Conservation (phyloP, 2,329 filamentous ascomycete species). For the Fusarium sp. region DNA sequence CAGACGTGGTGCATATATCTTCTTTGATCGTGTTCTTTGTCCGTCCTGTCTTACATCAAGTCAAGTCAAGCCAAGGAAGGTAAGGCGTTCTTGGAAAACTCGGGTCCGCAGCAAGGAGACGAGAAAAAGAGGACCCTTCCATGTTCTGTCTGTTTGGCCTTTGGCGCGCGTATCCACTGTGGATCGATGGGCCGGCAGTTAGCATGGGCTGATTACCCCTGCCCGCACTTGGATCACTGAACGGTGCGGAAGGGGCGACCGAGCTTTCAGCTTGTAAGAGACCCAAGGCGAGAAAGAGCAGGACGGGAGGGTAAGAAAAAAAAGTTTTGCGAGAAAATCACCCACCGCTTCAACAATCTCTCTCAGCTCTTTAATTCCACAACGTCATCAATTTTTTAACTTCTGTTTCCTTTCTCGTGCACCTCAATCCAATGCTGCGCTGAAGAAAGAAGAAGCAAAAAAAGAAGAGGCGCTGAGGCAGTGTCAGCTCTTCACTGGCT, state of each 20-base stretch:
- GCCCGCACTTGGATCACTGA: constrained; percentile 38
- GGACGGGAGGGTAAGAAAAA: constrained; percentile 21
- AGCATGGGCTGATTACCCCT: constrained; percentile 43
- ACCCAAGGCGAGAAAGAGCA: constrained; percentile 14
- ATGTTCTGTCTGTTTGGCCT: constrained; percentile 7
- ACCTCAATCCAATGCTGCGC: not conserved
- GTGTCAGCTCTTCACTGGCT: not conserved
- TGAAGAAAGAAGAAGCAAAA: not conserved
- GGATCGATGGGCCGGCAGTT: constrained; percentile 35
- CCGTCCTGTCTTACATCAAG: constrained; percentile 8
- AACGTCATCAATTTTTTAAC: constrained; percentile 9
- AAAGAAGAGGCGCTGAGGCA: not conserved
- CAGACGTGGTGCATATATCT: too few species aligned
- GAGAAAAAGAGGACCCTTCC: constrained; percentile 5
- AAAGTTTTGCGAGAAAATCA: constrained; percentile 25
- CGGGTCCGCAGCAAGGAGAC: not conserved
- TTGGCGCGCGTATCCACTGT: constrained; percentile 42
- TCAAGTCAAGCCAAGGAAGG: not conserved
- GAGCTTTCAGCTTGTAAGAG: constrained; percentile 24
- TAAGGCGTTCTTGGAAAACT: not conserved
- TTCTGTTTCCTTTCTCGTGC: not conserved
- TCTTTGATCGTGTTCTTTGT: not conserved
- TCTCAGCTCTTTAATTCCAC: constrained; percentile 1
- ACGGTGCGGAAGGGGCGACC: constrained; percentile 25
- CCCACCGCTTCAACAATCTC: constrained; percentile 18